These are phyloP conservation scores for Pythium guiyangense DNA, from an alignment of 352 stramenopile species.

Conservation along the genomic window DNA sequence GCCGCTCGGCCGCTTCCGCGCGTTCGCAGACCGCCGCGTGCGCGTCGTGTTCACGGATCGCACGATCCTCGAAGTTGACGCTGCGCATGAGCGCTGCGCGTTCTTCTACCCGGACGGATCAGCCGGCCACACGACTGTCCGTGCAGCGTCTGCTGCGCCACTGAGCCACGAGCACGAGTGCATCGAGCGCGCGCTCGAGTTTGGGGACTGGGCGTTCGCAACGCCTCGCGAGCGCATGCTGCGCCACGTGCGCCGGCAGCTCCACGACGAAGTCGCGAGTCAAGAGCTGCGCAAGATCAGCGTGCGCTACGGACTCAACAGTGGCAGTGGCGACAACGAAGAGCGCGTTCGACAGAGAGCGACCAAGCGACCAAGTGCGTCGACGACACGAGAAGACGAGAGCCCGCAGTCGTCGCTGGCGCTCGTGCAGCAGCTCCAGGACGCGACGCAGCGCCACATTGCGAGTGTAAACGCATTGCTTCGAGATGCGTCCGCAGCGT, in stretches of 20 bases:
- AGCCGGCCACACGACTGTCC: constrained; percentile 24
- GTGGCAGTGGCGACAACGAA: background rate
- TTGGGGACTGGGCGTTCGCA: constrained; percentile 61
- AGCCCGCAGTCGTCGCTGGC: constrained; percentile 2
- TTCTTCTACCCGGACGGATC: constrained; percentile 56
- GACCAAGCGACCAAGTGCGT: too few species aligned
- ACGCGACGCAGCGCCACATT: constrained; percentile 51
- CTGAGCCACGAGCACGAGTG: constrained; percentile 28
- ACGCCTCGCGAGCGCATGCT: constrained; percentile 46
- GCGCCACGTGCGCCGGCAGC: constrained; percentile 26
- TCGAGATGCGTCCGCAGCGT: constrained; percentile 8
- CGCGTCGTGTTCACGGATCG: constrained; percentile 65
- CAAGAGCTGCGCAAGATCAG: constrained; percentile 40
- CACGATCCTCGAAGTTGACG: constrained; percentile 63
- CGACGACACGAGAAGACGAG: too few species aligned
- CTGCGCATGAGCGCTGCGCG: constrained; percentile 25
- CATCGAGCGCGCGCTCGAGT: constrained; percentile 49
- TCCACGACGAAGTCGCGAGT: constrained; percentile 21
- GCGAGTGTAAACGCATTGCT: constrained; percentile 31
- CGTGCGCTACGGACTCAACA: constrained; percentile 38
- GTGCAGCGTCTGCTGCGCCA: constrained; percentile 24
- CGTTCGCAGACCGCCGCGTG: constrained; percentile 55
- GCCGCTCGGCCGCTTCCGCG: constrained; percentile 55
- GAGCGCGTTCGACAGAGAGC: constrained; percentile 3
- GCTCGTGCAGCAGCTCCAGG: constrained; percentile 37